Base-by-base conservation (phyloP, 371 early-diverging fungal genomes). In the Quaeritorhiza haematococci region DNA sequence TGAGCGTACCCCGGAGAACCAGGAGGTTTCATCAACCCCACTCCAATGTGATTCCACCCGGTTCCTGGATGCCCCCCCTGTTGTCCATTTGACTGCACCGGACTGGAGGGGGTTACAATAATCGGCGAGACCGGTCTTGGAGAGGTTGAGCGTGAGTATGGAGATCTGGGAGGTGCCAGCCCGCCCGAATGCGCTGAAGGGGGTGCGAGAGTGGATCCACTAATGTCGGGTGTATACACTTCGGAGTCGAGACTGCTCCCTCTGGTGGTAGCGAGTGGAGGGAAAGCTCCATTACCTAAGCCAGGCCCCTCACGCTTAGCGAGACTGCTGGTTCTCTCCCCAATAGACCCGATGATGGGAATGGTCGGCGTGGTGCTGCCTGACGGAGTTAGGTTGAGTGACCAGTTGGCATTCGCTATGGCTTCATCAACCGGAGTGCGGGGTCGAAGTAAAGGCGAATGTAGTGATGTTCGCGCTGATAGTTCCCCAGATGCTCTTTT, bases 341-440 rank as follows among this genome's bases (percentile, higher is more conserved):
- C n/a, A n/a, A n/a, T n/a, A n/a, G n/a, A n/a, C n/a, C n/a, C n/a
- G n/a, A n/a, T n/a, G n/a, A n/a, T n/a, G n/a, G n/a, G n/a, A n/a
- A n/a, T n/a, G 38, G 27, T 42, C 19, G 35, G 21, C 30, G 58
- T 27, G 35, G 10, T 21, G 27, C 21, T 30, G 15, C 41, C 35
- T 34, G 30, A 38, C n/a, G 35, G 38, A 4, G 15, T 24, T n/a
- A 24, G 58, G 58, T 60, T 64, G 33, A 76, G 32, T 19, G 80
- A 76, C 87, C 89, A 86, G 38, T 84, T 75, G 3, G 83, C 76
- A 2, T 63, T 60, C 3, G 60, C 57, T 35, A 72, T 71, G 24
- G 65, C 69, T 17, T 67, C 72, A 32, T 84, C 81, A 41, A 82
- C 75, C 1, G 85, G 85, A 0, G 87, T 84, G 38, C 78, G 80